Evolutionary conservation across 345 rosid genomes (phyloP).

Genomic region (Conringia planisiliqua): DNA sequence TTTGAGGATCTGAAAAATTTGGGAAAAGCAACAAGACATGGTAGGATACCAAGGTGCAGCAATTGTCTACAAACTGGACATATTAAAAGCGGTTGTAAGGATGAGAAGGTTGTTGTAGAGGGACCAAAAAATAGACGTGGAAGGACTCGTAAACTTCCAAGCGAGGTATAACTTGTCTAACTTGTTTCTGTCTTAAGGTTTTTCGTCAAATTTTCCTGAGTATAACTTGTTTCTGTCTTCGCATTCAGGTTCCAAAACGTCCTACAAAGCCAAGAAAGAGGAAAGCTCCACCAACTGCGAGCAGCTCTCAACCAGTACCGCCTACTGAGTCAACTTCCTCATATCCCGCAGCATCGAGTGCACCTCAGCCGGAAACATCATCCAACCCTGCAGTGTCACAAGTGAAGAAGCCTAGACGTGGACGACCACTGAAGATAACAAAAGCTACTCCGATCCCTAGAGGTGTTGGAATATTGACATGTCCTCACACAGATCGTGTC

Average conservation of each 20-base stretch:
- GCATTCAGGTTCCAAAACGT: neutral
- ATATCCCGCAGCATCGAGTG: neutral
- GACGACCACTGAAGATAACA: neutral
- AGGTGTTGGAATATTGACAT: neutral
- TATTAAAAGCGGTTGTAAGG: neutral
- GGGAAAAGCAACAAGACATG: neutral
- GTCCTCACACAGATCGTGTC: neutral
- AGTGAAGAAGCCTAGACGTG: neutral
- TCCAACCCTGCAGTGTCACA: neutral
- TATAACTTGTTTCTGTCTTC: no score
- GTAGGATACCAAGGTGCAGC: neutral
- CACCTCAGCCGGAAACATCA: neutral
- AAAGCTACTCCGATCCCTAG: neutral
- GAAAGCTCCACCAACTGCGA: neutral
- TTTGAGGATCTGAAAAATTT: neutral
- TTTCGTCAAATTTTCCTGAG: no score
- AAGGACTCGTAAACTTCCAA: neutral
- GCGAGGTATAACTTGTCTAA: no score
- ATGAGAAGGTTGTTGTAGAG: neutral
- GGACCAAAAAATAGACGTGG: neutral
- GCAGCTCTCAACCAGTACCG: neutral
- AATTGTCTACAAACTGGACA: neutral
- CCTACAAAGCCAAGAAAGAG: neutral
- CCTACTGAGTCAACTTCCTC: neutral
- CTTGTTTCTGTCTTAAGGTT: no score